These are phyloP conservation scores for Juglanconis juglandina DNA, from an alignment of 2,329 filamentous ascomycete species.

Conservation along the genomic window DNA sequence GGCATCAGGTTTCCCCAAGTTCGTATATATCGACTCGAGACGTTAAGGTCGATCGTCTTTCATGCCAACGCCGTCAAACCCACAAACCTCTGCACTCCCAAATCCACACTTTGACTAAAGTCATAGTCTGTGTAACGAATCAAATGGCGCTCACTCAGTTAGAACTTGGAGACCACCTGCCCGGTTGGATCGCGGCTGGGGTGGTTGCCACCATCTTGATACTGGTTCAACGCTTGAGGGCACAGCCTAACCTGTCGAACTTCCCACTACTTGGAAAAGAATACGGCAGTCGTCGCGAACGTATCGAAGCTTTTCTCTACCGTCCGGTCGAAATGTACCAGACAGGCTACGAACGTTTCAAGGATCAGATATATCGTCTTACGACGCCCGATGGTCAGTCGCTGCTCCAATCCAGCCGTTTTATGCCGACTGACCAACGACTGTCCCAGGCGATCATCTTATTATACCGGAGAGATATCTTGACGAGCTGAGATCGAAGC, in stretches of 20 bases:
- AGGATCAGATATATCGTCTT: constrained; percentile 11
- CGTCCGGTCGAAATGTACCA: constrained; percentile 6
- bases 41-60: no score
- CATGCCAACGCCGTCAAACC: no score
- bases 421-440: background rate
- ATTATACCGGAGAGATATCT: constrained; percentile 26
- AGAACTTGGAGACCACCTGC: background rate
- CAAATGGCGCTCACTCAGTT: background rate
- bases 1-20: no score
- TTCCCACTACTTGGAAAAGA: constrained; percentile 11
- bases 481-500: constrained; percentile 26
- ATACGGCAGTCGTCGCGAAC: constrained; percentile 10
- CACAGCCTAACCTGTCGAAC: background rate
- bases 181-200: background rate
- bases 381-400: constrained; percentile 11
- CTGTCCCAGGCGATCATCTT: constrained; percentile 25
- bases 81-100: no score
- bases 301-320: constrained; percentile 1
- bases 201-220: background rate
- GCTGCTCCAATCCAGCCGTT: background rate
- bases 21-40: no score
- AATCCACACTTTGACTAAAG: no score
- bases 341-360: constrained; percentile 12
- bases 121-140: no score
- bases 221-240: background rate